Evolutionary conservation across 2,329 filamentous ascomycete species (phyloP).

Genomic region (Parafenestella ontariensis): DNA sequence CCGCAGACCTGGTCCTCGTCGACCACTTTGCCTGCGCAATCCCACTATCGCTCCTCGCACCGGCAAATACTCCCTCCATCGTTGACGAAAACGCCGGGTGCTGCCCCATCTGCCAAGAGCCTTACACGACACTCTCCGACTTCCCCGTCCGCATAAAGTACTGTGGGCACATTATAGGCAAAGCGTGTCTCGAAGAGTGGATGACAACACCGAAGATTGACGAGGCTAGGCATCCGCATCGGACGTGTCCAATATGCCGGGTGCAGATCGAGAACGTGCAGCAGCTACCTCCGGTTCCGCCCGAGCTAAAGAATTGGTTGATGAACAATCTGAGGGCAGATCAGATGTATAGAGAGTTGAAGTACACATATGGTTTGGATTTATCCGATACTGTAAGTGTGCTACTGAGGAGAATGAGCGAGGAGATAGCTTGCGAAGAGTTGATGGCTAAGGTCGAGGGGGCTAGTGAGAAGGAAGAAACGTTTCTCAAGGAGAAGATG

Average conservation of each 20-base stretch:
- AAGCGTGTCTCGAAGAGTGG: slow-evolving; percentile 32
- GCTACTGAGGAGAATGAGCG: slow-evolving; percentile 22
- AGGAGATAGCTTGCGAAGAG: slow-evolving; percentile 25
- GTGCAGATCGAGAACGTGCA: slow-evolving; percentile 22
- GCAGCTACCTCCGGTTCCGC: not conserved
- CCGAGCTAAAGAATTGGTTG: slow-evolving; percentile 8
- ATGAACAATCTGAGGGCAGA: slow-evolving; percentile 6
- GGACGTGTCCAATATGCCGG: slow-evolving; percentile 31
- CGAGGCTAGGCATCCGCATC: slow-evolving; percentile 25
- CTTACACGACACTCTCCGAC: slow-evolving; percentile 26
- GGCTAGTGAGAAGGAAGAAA: not conserved
- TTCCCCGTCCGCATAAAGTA: slow-evolving; percentile 34
- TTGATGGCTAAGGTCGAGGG: slow-evolving; percentile 9
- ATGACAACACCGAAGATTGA: slow-evolving; percentile 29
- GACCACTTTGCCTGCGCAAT: slow-evolving; percentile 33
- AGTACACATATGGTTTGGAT: slow-evolving; percentile 14
- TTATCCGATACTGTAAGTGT: slow-evolving; percentile 17
- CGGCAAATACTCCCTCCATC: not conserved
- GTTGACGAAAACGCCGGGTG: slow-evolving; percentile 16
- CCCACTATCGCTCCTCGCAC: slow-evolving; percentile 11
- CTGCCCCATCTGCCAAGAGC: slow-evolving; percentile 30
- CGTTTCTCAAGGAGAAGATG: not conserved
- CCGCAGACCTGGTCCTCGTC: slow-evolving; percentile 3
- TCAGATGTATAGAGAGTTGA: slow-evolving; percentile 9
- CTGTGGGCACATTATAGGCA: slow-evolving; percentile 35